A percentile compares a stretch with the other conserved stretches of the same genome.
Evolutionary conservation across 768 basidiomycete species (phyloP).

Genomic region (Exidia glandulosa): DNA sequence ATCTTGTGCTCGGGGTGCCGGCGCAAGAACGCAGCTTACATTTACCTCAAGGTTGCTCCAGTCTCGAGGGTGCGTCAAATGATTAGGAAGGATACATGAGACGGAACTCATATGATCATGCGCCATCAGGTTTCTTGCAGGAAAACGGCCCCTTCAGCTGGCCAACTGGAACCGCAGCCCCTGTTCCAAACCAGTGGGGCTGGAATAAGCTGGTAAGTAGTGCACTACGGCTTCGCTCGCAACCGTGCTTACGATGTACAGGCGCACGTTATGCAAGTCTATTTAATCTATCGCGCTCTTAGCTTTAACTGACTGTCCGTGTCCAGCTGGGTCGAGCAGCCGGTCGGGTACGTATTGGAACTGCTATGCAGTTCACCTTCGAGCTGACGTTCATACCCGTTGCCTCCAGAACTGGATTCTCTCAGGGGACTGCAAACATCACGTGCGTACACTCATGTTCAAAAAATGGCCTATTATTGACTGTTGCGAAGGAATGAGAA

Average conservation of each 20-base stretch:
- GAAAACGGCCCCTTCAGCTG: conserved; percentile 70
- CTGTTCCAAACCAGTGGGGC: conserved; percentile 53
- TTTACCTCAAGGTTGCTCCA: not conserved
- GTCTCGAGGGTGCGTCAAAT: conserved; percentile 36
- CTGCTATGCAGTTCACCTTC: no score
- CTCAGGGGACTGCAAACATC: conserved; percentile 56
- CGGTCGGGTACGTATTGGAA: conserved; percentile 42
- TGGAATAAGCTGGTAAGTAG: conserved; percentile 75
- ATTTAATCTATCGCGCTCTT: no score
- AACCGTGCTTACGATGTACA: no score
- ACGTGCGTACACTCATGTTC: not conserved
- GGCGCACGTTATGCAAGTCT: not conserved
- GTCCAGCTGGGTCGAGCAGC: conserved; percentile 57
- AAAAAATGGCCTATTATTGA: not conserved
- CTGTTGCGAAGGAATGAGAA: conserved; percentile 34
- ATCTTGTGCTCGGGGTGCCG: not conserved
- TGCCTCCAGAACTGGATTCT: conserved; percentile 48
- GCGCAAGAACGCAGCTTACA: not conserved
- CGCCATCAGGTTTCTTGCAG: conserved; percentile 56
- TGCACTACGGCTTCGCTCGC: no score
- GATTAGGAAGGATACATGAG: not conserved
- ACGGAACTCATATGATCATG: not conserved
- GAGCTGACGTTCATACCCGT: no score
- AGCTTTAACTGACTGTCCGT: not conserved
- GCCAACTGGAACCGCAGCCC: conserved; percentile 50